Conservation (phyloP, 2,329 filamentous ascomycete genomes). For the Ophiocordyceps unilateralis region DNA sequence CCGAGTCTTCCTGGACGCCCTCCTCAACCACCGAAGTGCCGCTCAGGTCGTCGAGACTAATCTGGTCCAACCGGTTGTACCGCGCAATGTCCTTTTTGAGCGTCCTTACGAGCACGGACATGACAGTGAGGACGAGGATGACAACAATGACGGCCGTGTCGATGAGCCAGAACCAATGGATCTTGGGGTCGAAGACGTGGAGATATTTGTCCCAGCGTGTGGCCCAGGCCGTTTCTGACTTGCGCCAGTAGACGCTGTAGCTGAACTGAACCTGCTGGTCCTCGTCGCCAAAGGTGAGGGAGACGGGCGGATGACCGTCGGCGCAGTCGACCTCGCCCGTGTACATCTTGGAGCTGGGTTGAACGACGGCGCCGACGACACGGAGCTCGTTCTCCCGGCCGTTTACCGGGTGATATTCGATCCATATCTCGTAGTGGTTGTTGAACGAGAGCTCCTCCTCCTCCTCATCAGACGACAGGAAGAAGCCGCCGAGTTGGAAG, state of each 20-base stretch:
- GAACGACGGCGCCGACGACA: conserved; percentile 82
- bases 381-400: conserved; percentile 52
- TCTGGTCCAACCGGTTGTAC: conserved; percentile 87
- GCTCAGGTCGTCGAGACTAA: conserved; percentile 76
- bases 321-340: conserved; percentile 45
- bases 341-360: conserved; percentile 56
- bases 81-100: conserved; percentile 89
- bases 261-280: conserved; percentile 61
- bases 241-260: conserved; percentile 81
- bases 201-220: conserved; percentile 98
- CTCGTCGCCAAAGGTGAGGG: conserved; percentile 38
- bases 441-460: conserved; percentile 50
- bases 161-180: conserved; percentile 97
- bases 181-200: conserved; percentile 92
- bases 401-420: conserved; percentile 78
- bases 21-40: conserved; percentile 69
- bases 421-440: conserved; percentile 88
- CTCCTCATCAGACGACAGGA: conserved; percentile 39
- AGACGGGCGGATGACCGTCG: conserved; percentile 35
- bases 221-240: conserved; percentile 76
- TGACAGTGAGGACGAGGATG: conserved; percentile 78
- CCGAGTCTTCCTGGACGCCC: conserved; percentile 90
- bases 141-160: conserved; percentile 92
- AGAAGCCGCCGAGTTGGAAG: conserved; percentile 37
- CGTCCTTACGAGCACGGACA: conserved; percentile 77